Conservation (phyloP, 1,284 basidiomycete genomes). For the Microbotryum intermedium region DNA sequence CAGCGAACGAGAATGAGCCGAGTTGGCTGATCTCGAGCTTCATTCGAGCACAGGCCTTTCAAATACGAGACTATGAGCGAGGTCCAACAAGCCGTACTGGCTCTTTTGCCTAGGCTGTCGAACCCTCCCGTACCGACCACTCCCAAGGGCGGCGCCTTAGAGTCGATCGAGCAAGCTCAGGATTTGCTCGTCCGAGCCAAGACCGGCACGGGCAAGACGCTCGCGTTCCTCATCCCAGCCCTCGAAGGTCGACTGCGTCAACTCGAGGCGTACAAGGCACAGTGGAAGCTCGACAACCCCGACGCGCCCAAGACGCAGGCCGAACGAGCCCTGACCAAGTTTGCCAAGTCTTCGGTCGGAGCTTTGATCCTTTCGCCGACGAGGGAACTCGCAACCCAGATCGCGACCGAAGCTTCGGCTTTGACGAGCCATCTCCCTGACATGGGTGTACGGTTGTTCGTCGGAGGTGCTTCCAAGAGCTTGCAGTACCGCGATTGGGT, state of each 20-base stretch:
- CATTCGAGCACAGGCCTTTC: slow-evolving; percentile 50
- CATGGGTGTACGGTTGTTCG: slow-evolving; percentile 90
- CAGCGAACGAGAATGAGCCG: neutral
- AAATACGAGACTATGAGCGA: slow-evolving; percentile 65
- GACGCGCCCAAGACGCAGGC: slow-evolving; percentile 38
- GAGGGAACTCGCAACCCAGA: slow-evolving; percentile 87
- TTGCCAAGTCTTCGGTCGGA: slow-evolving; percentile 49
- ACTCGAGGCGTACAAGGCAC: slow-evolving; percentile 95
- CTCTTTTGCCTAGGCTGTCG: slow-evolving; percentile 46
- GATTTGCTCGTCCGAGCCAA: slow-evolving; percentile 90
- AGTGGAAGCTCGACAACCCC: slow-evolving; percentile 42
- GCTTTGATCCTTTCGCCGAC: slow-evolving; percentile 86
- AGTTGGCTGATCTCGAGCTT: too few species aligned
- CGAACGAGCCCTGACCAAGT: slow-evolving; percentile 28
- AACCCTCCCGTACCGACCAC: slow-evolving; percentile 5
- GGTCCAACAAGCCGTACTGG: slow-evolving; percentile 73
- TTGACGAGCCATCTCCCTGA: slow-evolving; percentile 57
- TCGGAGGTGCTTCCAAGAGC: slow-evolving; percentile 72
- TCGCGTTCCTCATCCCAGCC: slow-evolving; percentile 80
- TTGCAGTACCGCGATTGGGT: slow-evolving; percentile 66
- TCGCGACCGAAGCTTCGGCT: slow-evolving; percentile 79
- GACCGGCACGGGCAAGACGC: slow-evolving; percentile 88
- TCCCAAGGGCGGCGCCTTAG: neutral
- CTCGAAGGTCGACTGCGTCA: slow-evolving; percentile 53
- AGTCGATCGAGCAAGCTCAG: slow-evolving; percentile 39